Evolutionary conservation across 2,329 filamentous ascomycete species (phyloP).

Genomic region (Colletotrichum shisoi): DNA sequence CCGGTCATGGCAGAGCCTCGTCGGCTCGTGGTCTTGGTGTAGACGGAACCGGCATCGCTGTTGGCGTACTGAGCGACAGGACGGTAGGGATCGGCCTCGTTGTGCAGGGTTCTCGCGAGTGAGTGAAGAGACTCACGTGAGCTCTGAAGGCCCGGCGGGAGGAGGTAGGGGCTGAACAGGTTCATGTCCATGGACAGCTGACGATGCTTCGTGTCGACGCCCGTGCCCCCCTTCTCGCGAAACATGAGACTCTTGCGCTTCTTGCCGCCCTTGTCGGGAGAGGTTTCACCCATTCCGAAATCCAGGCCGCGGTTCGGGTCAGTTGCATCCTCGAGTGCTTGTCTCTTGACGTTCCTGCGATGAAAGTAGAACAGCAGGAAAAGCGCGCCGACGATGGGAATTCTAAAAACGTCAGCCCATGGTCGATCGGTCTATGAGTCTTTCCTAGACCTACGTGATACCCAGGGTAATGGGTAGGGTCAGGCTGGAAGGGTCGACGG

Average conservation of each 20-base stretch:
- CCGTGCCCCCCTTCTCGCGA: conserved; percentile 59
- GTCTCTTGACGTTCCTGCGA: conserved; percentile 75
- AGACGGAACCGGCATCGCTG: conserved; percentile 64
- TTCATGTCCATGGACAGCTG: conserved; percentile 78
- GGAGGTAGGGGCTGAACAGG: conserved; percentile 85
- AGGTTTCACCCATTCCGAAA: conserved; percentile 76
- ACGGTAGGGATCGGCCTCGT: conserved; percentile 86
- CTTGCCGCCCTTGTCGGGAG: conserved; percentile 43
- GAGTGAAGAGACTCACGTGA: conserved; percentile 89
- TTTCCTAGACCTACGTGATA: conserved; percentile 68
- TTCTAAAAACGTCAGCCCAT: conserved; percentile 58
- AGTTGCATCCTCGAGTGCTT: conserved; percentile 78
- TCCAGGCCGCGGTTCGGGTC: conserved; percentile 92
- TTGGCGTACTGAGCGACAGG: conserved; percentile 64
- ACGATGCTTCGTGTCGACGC: conserved; percentile 49
- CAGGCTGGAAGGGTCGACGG: conserved; percentile 61
- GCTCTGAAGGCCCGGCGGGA: conserved; percentile 80
- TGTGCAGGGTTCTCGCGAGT: conserved; percentile 76
- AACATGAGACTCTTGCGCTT: conserved; percentile 56
- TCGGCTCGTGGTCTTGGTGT: conserved; percentile 53
- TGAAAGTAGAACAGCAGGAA: conserved; percentile 79
- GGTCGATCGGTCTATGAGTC: not conserved
- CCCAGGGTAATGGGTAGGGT: conserved; percentile 73
- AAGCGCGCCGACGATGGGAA: conserved; percentile 75
- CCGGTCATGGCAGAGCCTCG: conserved; percentile 45